Conservation (phyloP, 805 yeast species). For the Isabelozyma pseudorhagii region DNA sequence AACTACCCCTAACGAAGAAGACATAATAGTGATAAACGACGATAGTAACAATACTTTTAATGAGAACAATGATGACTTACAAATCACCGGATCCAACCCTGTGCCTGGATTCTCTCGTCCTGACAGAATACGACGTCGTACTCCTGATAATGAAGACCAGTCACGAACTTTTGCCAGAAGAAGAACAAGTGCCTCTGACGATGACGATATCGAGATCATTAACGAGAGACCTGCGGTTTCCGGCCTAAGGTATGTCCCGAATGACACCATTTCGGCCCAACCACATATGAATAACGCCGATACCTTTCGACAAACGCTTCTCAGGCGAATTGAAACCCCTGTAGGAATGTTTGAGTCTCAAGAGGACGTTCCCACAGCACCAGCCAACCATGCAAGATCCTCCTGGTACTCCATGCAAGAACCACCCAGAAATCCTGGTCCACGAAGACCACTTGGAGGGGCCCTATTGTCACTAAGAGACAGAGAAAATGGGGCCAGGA, state of each 20-base stretch:
- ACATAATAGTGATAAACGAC: not conserved
- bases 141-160: not conserved
- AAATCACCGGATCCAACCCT: slow-evolving; percentile 10
- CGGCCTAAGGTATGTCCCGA: not conserved
- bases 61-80: slow-evolving; percentile 13
- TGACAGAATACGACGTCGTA: not conserved
- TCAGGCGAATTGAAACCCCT: slow-evolving; percentile 1
- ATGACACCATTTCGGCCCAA: not conserved
- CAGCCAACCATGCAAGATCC: not conserved
- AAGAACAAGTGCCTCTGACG: not conserved
- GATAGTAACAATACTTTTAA: not conserved
- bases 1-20: slow-evolving; percentile 2
- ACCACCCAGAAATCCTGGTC: not conserved
- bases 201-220: slow-evolving; percentile 19
- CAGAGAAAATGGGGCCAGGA: not conserved
- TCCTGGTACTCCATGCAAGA: not conserved
- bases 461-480: not conserved
- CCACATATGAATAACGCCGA: not conserved
- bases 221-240: slow-evolving; percentile 15
- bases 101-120: not conserved
- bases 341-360: not conserved
- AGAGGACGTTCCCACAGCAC: not conserved
- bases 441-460: not conserved
- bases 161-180: slow-evolving; percentile 6
- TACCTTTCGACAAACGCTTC: not conserved